A percentile compares a stretch with the other conserved stretches of the same genome.
Conservation (phyloP, 73 alveolate genomes). For the Symbiodinium pilosum region DNA sequence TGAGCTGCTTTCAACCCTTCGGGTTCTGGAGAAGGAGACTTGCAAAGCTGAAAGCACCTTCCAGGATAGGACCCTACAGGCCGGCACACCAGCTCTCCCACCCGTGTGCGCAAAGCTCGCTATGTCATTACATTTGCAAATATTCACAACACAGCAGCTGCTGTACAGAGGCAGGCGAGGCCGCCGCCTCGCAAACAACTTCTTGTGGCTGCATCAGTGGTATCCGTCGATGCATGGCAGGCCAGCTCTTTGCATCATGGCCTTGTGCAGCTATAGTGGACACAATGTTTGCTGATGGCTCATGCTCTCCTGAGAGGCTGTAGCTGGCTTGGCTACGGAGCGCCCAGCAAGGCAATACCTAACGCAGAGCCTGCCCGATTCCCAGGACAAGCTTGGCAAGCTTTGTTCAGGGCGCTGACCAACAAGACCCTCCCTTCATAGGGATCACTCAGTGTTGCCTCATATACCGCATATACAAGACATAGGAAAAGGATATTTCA, state of each 20-base stretch:
- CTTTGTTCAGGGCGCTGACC: no score
- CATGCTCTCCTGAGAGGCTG: not conserved
- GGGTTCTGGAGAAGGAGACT: not conserved
- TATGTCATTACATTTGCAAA: no score
- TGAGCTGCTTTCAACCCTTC: not conserved
- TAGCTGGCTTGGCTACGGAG: not conserved
- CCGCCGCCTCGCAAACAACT: not conserved
- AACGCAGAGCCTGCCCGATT: not conserved
- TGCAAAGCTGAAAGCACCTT: not conserved
- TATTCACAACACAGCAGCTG: no score
- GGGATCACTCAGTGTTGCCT: no score
- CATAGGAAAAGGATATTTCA: no score
- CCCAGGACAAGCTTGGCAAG: no score
- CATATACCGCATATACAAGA: no score
- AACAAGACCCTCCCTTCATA: not conserved
- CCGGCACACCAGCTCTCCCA: no score
- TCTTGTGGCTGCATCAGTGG: not conserved
- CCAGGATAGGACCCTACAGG: no score
- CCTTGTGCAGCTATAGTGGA: not conserved
- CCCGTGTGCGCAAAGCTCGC: no score
- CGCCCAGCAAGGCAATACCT: not conserved
- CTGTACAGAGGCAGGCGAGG: no score
- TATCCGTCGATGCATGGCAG: not conserved
- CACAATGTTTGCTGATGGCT: not conserved
- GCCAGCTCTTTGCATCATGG: not conserved